Percentiles rank a stretch among this genome's conserved stretches.
phyloP scores from a whole-genome alignment of 768 basidiomycete species.

The Lactarius quietus region DNA sequence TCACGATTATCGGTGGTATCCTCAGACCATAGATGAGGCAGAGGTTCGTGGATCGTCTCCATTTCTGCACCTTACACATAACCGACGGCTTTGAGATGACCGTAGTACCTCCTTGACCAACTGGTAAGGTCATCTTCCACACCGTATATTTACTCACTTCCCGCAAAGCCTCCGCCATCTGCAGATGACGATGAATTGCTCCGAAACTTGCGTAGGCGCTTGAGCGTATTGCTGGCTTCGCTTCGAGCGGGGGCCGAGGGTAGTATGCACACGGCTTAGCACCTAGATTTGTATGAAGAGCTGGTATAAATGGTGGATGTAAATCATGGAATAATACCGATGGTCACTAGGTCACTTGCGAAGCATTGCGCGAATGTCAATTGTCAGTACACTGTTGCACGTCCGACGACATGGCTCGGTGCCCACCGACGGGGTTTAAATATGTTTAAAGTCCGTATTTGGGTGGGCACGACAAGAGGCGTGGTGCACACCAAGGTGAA shows the following conservation, averaged over 20 bases:
- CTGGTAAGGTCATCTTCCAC: conserved; percentile 17
- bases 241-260: conserved; percentile 29
- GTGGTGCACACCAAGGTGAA: neutral
- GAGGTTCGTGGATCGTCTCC: conserved; percentile 22
- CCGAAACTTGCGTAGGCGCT: conserved; percentile 25
- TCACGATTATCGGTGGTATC: neutral
- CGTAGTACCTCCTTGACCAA: conserved; percentile 30
- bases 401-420: neutral
- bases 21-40: conserved; percentile 30
- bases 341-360: too few relatives aligned
- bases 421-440: neutral
- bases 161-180: conserved; percentile 26
- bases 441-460: neutral
- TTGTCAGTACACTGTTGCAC: too few relatives aligned
- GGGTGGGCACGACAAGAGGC: neutral
- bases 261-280: neutral
- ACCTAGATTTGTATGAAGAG: neutral
- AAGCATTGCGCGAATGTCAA: too few relatives aligned
- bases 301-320: neutral
- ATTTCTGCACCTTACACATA: neutral
- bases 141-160: neutral
- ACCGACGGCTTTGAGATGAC: neutral
- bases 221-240: conserved; percentile 25
- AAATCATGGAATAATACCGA: too few relatives aligned
- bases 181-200: conserved; percentile 27